phyloP scores from a whole-genome alignment of 1,284 basidiomycete species.

The Sanghuangporus baumii region DNA sequence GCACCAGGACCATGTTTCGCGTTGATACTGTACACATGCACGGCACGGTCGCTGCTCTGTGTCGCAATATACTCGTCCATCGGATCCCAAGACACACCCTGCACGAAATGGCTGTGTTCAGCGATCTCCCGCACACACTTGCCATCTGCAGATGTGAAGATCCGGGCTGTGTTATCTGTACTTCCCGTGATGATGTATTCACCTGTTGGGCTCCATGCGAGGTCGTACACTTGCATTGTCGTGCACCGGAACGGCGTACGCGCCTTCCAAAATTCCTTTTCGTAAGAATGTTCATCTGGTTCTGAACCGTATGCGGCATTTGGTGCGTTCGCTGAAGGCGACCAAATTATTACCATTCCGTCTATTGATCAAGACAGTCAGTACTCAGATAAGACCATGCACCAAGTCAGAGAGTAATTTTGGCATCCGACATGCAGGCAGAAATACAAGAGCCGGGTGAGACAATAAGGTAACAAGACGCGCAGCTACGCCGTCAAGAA shows the following conservation, averaged over 20 bases:
- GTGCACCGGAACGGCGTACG: slow-evolving; percentile 85
- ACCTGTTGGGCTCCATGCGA: slow-evolving; percentile 95
- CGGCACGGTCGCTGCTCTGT: slow-evolving; percentile 87
- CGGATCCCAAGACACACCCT: slow-evolving; percentile 96
- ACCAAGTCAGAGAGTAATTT: slow-evolving; percentile 7
- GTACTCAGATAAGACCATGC: slow-evolving; percentile 16
- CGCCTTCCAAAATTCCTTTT: slow-evolving; percentile 95
- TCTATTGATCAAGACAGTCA: slow-evolving; percentile 44
- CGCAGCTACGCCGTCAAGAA: not conserved
- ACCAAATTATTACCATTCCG: slow-evolving; percentile 97
- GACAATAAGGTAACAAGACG: not conserved
- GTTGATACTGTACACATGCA: slow-evolving; percentile 82
- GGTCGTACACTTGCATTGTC: slow-evolving; percentile 93
- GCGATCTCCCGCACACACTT: slow-evolving; percentile 80
- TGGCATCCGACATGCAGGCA: not conserved
- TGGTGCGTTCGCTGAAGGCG: slow-evolving; percentile 71
- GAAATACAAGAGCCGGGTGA: not conserved
- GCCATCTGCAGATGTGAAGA: slow-evolving; percentile 79
- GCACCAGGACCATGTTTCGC: slow-evolving; percentile 57
- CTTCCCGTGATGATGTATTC: slow-evolving; percentile 92
- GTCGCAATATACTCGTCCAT: slow-evolving; percentile 93
- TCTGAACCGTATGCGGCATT: slow-evolving; percentile 73
- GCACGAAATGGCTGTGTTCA: slow-evolving; percentile 91
- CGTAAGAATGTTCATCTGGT: slow-evolving; percentile 78
- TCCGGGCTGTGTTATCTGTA: slow-evolving; percentile 91